Percentiles rank a stretch among this genome's conserved stretches.
phyloP scores from a whole-genome alignment of 805 yeast genomes.

The Limtongia smithiae region DNA sequence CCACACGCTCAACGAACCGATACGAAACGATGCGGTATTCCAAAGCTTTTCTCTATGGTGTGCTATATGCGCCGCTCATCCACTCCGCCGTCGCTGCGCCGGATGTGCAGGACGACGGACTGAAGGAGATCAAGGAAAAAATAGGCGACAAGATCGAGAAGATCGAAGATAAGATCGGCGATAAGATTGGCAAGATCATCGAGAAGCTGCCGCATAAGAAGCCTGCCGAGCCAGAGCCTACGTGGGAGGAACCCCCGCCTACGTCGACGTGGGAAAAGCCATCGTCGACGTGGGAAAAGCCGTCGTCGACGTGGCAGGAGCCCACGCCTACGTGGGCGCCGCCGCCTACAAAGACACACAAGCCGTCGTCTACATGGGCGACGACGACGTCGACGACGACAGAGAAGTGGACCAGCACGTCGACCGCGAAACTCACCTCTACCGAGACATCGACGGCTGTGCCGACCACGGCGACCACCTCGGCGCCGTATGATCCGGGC shows the following conservation, averaged over 20 bases:
- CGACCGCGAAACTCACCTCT: background rate
- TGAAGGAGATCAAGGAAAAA: too few species aligned
- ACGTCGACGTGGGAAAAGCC: too few species aligned
- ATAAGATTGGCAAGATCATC: conserved; percentile 2
- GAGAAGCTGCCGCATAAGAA: background rate
- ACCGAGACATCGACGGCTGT: background rate
- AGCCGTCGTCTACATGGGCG: too few species aligned
- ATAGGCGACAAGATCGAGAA: conserved; percentile 1
- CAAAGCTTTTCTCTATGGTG: background rate
- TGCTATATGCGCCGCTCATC: background rate
- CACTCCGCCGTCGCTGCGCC: conserved; percentile 1
- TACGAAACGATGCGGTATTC: background rate
- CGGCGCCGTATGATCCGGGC: too few species aligned
- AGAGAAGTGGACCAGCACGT: background rate
- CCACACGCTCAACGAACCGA: too few species aligned
- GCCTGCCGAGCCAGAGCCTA: background rate
- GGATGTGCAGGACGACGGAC: too few species aligned
- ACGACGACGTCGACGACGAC: background rate
- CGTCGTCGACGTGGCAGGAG: too few species aligned
- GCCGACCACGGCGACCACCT: background rate
- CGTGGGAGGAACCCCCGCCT: background rate
- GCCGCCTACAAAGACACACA: too few species aligned
- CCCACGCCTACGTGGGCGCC: too few species aligned
- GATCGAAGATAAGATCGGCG: background rate
- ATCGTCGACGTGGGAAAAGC: too few species aligned